Base-by-base conservation (phyloP, 129 eudicot genomes). In the Helichrysum umbraculigerum region DNA sequence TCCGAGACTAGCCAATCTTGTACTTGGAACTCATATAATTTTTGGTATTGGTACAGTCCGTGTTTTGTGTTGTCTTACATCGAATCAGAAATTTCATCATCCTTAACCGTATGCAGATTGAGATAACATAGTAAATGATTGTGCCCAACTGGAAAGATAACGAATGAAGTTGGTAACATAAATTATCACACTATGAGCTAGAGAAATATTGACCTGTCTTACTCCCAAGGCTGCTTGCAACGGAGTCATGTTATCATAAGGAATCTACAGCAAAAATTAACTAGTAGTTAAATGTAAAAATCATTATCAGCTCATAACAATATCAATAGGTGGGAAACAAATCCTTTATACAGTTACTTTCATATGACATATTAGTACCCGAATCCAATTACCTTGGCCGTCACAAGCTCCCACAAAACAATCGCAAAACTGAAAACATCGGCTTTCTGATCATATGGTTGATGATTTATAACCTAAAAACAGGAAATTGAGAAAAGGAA, bases 141-240 rank as follows among this genome's bases (percentile, higher is more conserved):
- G 52, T 11, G 19, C 7, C 29, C n/a, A 17, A 44, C 17, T 41
- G 17, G 62, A 50, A 16, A 51, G 61, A 39, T 68, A 21, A 68
- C 50, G 58, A 16, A 71, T 20, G 16, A 14, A 16, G 22, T 16
- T 56, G 3, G 11, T 73, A 19, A 11, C 28, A 41, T 47, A 29
- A 42, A 29, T 22, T 44, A 50, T 59, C 50, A 19, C 28, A 58
- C 32, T 6, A 72, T 5, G 67, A 39, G 12, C 28, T 79, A 68
- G 22, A 63, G 58, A 63, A 59, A 37, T 35, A 25, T 50, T 7
- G 33, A 94, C 98, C 98, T 89, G 90, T 87, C 98, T 91, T 73
- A 94, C 98, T 71, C 98, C 98, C 81, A 94, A 75, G 68, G 98
- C 98, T 84, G 98, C 98, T 86, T 94, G 98, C 63, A 94, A 78